Base-by-base conservation (phyloP, 768 basidiomycete species). In the Daedalea quercina region DNA sequence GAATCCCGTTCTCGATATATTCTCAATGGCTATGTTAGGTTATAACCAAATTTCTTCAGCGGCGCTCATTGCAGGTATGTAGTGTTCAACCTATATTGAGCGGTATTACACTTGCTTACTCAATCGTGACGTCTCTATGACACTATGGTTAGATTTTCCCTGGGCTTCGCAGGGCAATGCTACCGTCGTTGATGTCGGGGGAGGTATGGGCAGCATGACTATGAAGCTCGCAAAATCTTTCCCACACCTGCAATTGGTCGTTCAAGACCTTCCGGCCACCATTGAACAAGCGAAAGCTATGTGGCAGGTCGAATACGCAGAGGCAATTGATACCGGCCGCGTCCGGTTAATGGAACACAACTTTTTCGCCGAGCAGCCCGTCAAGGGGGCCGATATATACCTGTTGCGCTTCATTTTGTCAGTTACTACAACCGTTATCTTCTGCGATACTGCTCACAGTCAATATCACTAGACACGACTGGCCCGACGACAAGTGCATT, bases 231-330 rank as follows among this genome's bases (percentile, higher is more conserved):
- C 50, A 23, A 57, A 57, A 52, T 46, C 44, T 17, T 53, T 58
- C 43, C 54, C 51, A 8, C 34, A 55, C 13, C 34, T 60, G 40
- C 23, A 54, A 3, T 56, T 61, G 41, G 45, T 62, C 3, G 49
- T 58, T 22, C 59, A 64, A 41, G 63, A 64, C 42, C 52, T 56
- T 17, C 41, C 50, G 3, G 45, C 51, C 1, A 55, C 55, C 0
- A 51, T 60, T 15, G 49, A 48, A 26, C 44, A 52, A 25, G 62
- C 58, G 0, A 12, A 33, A 24, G 44, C 15, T 1, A 23, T 53
- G 2, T 57, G 56, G 53, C 12, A 45, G 44, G 17, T 9, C 3
- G 48, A 54, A 19, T 37, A 34, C 49, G 48, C 49, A 3, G 50
- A 52, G 1, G 48, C 52, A 25, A 3, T 51, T 19, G 23, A 42